These are phyloP conservation scores for Pseudogymnoascus sp. DNA, from an alignment of 2,329 filamentous ascomycete genomes.

Conservation along the genomic window DNA sequence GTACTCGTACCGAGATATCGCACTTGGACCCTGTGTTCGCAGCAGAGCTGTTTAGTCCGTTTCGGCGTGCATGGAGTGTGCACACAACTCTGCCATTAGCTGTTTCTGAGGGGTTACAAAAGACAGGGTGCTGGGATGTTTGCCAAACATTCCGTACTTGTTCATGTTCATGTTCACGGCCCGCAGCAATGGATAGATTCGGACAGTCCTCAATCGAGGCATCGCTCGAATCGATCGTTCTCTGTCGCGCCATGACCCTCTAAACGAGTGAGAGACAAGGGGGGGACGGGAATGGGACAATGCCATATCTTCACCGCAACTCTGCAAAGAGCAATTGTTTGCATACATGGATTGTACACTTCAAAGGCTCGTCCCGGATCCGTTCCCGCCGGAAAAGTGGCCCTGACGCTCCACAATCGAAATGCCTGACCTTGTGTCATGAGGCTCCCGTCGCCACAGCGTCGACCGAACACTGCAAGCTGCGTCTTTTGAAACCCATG, in stretches of 20 bases:
- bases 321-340: background rate
- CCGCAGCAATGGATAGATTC: background rate
- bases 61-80: background rate
- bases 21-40: conserved; percentile 5
- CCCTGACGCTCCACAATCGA: background rate
- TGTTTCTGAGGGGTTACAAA: conserved; percentile 1
- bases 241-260: background rate
- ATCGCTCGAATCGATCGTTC: background rate
- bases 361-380: background rate
- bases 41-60: background rate
- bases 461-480: background rate
- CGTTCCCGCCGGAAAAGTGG: background rate
- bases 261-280: background rate
- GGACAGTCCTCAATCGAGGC: conserved; percentile 1
- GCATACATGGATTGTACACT: background rate
- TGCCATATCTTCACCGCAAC: background rate
- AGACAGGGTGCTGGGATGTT: background rate
- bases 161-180: background rate
- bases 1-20: background rate
- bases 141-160: background rate
- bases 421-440: background rate
- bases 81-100: background rate
- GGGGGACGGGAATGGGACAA: background rate
- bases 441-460: background rate
- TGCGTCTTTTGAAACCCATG: background rate